Conservation (phyloP, 2,329 filamentous ascomycete genomes). For the Dothideomycetes sp. region DNA sequence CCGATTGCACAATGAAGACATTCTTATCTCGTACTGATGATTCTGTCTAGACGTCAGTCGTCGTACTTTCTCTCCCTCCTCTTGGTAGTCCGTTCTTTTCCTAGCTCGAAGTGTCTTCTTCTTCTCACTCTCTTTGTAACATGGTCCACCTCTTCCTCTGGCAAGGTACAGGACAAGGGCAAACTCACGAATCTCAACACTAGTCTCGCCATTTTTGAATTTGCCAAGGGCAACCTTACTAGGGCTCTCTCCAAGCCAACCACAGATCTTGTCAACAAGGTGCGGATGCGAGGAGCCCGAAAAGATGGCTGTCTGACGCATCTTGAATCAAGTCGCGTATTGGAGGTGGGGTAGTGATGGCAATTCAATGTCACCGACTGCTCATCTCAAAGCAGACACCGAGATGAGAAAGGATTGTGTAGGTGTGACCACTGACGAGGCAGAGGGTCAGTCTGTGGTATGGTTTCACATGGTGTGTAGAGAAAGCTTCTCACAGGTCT, state of each 20-base stretch:
- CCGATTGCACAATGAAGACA: slow-evolving; percentile 97
- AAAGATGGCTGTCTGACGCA: slow-evolving; percentile 59
- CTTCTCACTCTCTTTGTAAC: no score
- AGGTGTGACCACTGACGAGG: slow-evolving; percentile 1
- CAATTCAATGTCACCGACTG: neutral
- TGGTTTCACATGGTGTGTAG: slow-evolving; percentile 6
- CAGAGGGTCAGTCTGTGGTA: neutral
- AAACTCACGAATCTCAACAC: slow-evolving; percentile 51
- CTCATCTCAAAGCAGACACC: neutral
- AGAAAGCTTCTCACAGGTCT: neutral
- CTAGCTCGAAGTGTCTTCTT: neutral
- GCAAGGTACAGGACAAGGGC: no score
- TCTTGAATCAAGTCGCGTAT: slow-evolving; percentile 24
- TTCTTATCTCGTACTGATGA: slow-evolving; percentile 86
- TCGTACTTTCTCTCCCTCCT: neutral
- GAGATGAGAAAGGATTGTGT: neutral
- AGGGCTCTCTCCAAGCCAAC: slow-evolving; percentile 50
- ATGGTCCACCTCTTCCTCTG: no score
- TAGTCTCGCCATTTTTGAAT: slow-evolving; percentile 61
- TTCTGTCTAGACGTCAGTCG: slow-evolving; percentile 21
- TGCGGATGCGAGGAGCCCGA: slow-evolving; percentile 54
- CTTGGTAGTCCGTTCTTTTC: neutral
- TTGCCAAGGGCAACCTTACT: slow-evolving; percentile 52
- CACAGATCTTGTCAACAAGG: slow-evolving; percentile 55
- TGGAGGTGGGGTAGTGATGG: neutral